Percentiles rank a stretch among this genome's conserved stretches.
phyloP scores from a whole-genome alignment of 805 yeast genomes.

The Barnettozyma populi region DNA sequence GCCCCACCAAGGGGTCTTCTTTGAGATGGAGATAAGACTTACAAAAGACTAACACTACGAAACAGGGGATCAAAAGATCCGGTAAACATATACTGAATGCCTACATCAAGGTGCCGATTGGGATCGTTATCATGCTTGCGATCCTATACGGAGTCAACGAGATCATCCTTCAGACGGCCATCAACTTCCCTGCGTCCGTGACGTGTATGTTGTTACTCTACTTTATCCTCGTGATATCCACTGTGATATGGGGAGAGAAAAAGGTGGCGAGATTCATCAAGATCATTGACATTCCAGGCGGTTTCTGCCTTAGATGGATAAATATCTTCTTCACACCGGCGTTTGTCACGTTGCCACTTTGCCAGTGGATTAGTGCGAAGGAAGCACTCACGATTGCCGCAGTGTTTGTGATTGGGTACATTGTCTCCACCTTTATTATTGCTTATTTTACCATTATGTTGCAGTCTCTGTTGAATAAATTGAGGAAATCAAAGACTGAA shows the following conservation, averaged over 20 bases:
- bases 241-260: constrained; percentile 32
- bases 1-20: neutral
- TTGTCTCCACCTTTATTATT: constrained; percentile 44
- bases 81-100: constrained; percentile 17
- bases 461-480: constrained; percentile 26
- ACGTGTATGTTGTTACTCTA: constrained; percentile 61
- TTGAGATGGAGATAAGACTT: neutral
- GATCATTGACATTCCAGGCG: constrained; percentile 54
- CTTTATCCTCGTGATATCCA: constrained; percentile 36
- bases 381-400: constrained; percentile 74
- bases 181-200: constrained; percentile 66
- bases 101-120: constrained; percentile 22
- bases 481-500: constrained; percentile 20
- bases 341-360: constrained; percentile 63
- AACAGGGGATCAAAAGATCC: constrained; percentile 18
- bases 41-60: neutral
- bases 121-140: constrained; percentile 16
- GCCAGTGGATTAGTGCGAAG: constrained; percentile 56
- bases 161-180: constrained; percentile 22
- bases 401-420: constrained; percentile 62
- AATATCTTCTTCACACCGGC: constrained; percentile 75
- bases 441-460: constrained; percentile 43
- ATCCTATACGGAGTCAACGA: constrained; percentile 25
- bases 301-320: constrained; percentile 71
- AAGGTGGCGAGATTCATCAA: constrained; percentile 23